A percentile compares a stretch with the other conserved stretches of the same genome.
Conservation (phyloP, 306 rosid genomes). For the Alnus rubra region DNA sequence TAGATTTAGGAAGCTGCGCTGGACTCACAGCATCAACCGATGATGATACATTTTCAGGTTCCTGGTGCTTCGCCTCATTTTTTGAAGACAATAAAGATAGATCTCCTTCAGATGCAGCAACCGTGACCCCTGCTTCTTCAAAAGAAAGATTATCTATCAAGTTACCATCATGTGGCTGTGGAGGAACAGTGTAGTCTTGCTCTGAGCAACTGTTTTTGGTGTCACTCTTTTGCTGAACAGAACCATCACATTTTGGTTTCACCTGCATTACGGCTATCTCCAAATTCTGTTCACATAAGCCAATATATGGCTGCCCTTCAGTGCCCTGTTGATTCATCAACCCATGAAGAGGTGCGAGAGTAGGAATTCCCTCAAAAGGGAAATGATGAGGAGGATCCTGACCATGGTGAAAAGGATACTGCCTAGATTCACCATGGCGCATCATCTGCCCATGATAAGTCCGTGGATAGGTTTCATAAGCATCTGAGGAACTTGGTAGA, state of each 20-base stretch:
- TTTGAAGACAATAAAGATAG: slow-evolving; percentile 38
- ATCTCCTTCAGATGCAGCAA: slow-evolving; percentile 40
- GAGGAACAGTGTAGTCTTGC: slow-evolving; percentile 38
- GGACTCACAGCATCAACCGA: slow-evolving; percentile 44
- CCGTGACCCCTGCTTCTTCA: slow-evolving; percentile 44
- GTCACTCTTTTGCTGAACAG: slow-evolving; percentile 44
- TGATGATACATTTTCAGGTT: slow-evolving; percentile 45
- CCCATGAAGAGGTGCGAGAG: slow-evolving; percentile 45
- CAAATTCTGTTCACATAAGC: slow-evolving; percentile 39
- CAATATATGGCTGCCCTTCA: slow-evolving; percentile 37
- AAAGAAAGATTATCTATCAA: slow-evolving; percentile 25
- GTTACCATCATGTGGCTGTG: slow-evolving; percentile 33
- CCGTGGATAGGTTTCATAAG: slow-evolving; percentile 39
- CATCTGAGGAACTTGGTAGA: slow-evolving; percentile 41
- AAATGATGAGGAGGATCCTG: slow-evolving; percentile 42
- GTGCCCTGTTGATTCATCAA: slow-evolving; percentile 47
- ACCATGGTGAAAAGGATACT: slow-evolving; percentile 41
- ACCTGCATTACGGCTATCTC: slow-evolving; percentile 43
- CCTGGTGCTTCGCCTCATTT: slow-evolving; percentile 56
- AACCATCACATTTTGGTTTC: slow-evolving; percentile 49
- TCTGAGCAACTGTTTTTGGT: slow-evolving; percentile 36
- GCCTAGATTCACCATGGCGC: slow-evolving; percentile 40
- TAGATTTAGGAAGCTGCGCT: slow-evolving; percentile 45
- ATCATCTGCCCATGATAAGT: slow-evolving; percentile 38
- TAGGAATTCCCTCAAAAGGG: slow-evolving; percentile 41